A percentile compares a stretch with the other conserved stretches of the same genome.
phyloP scores from a whole-genome alignment of 208 protist genomes.

The Trypanosoma lewisi region DNA sequence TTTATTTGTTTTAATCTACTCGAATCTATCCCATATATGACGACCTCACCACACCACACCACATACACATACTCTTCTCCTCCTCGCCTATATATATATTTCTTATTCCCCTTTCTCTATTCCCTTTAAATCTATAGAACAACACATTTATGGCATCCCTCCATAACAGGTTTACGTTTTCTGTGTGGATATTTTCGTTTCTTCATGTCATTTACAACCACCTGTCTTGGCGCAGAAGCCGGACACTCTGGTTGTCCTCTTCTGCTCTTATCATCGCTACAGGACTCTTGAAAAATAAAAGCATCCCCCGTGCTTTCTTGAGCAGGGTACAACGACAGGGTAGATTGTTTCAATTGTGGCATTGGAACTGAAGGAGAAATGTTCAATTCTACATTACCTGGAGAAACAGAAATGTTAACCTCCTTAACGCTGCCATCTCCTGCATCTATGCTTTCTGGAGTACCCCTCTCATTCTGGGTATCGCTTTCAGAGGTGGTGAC shows the following conservation, averaged over 20 bases:
- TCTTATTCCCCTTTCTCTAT: background rate
- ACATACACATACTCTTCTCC: too few relatives aligned
- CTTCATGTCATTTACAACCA: background rate
- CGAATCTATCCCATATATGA: too few relatives aligned
- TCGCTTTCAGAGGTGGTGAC: too few relatives aligned
- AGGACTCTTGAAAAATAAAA: background rate
- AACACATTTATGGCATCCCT: conserved; percentile 20
- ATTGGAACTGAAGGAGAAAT: background rate
- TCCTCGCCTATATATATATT: conserved; percentile 3
- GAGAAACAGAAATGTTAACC: background rate
- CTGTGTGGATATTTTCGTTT: conserved; percentile 12
- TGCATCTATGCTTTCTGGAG: background rate
- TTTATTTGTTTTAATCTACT: too few relatives aligned
- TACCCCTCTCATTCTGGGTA: background rate
- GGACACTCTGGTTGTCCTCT: background rate
- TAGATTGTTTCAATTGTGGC: background rate
- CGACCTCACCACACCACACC: too few relatives aligned
- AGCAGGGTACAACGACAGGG: background rate
- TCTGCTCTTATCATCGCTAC: background rate
- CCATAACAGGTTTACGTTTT: conserved; percentile 5
- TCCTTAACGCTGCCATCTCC: background rate
- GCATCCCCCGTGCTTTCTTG: background rate
- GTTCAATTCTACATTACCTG: background rate
- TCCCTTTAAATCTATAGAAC: conserved; percentile 23
- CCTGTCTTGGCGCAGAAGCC: background rate